Evolutionary conservation across 352 stramenopile species (phyloP), one percentile per base, ranked within the genome.

Genomic region (Phytopythium sindhum): DNA sequence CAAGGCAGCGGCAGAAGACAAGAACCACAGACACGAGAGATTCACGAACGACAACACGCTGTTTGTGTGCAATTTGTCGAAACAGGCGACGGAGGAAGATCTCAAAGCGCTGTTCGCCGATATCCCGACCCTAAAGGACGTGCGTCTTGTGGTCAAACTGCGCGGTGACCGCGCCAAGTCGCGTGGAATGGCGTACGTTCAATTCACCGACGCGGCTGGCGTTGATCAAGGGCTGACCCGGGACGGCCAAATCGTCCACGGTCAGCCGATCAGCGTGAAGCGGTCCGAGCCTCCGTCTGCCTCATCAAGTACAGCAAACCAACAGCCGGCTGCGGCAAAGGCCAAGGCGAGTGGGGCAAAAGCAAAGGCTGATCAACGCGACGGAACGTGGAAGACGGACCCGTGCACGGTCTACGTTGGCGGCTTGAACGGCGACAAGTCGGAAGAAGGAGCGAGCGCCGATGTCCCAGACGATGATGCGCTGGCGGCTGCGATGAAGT

Each of bases 121-220:
- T 24, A 83, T 90, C 55, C 37, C 75, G 12, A 72, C 65, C 0
- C 66, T 92, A 26, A 77, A 78, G 33, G 78, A 89, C 11, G 79
- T 89, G 31, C 77, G 83, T 11, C 69, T 92, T 8, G 76, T 92
- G 2, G 77, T 84, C 17, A 92, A 92, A 54, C 72, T 69, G 53
- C 80, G 84, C 15, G 78, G 73, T 39, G 75, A 73, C 45, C 80
- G 81, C 28, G 61, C 80, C 12, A 89, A 89, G 63, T 89, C 84
- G 17, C 75, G 84, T 51, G 84, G 84, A 15, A 90, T 92, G 78
- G 84, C 84, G 35, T 92, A 92, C 58, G 78, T 90, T 6, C 76
- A 90, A 57, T 89, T 89, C 56, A 48, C 62, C 1, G 68, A 88
- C 45, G 79, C 83, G 10, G 41, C 53, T 10, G 81, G 79, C 9